Conservation (phyloP, 2,329 filamentous ascomycete genomes). For the Ambrosiella beaveri region DNA sequence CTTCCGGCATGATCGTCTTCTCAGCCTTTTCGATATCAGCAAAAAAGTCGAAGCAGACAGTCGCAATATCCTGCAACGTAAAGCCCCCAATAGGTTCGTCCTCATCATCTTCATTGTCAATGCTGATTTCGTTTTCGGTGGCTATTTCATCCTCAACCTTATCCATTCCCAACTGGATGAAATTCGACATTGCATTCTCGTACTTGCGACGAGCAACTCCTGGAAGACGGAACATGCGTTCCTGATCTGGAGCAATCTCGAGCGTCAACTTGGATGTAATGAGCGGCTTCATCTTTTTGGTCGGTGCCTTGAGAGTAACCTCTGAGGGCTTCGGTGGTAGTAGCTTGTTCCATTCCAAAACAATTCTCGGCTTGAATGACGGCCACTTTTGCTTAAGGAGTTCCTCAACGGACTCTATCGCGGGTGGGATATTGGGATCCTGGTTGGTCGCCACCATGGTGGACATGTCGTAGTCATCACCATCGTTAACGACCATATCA, state of each 20-base stretch:
- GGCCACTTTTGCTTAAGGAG: conserved; percentile 68
- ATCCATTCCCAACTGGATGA: conserved; percentile 17
- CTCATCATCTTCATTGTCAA: conserved; percentile 32
- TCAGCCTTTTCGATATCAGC: conserved; percentile 15
- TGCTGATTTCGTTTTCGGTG: conserved; percentile 25
- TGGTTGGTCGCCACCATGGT: conserved; percentile 36
- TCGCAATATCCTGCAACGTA: conserved; percentile 62
- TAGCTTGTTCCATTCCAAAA: conserved; percentile 65
- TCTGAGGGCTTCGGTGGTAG: conserved; percentile 65
- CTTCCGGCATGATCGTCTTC: conserved; percentile 6
- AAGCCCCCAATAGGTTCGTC: conserved; percentile 56
- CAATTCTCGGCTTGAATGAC: conserved; percentile 55
- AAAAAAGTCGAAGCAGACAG: conserved; percentile 40
- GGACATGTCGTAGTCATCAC: conserved; percentile 25
- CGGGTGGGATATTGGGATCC: conserved; percentile 46
- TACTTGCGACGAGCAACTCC: conserved; percentile 31
- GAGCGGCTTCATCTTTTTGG: conserved; percentile 64
- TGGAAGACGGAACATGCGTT: conserved; percentile 61
- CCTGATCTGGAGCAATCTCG: conserved; percentile 71
- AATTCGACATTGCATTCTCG: conserved; percentile 23
- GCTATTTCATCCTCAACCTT: conserved; percentile 21
- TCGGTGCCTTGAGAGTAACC: conserved; percentile 61
- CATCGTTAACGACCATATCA: conserved; percentile 21
- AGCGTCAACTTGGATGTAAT: conserved; percentile 76
- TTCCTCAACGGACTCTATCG: conserved; percentile 56